Percentiles rank a stretch among this genome's conserved stretches.
phyloP scores from a whole-genome alignment of 192 early-diverging fungal species.

The Gigaspora rosea region DNA sequence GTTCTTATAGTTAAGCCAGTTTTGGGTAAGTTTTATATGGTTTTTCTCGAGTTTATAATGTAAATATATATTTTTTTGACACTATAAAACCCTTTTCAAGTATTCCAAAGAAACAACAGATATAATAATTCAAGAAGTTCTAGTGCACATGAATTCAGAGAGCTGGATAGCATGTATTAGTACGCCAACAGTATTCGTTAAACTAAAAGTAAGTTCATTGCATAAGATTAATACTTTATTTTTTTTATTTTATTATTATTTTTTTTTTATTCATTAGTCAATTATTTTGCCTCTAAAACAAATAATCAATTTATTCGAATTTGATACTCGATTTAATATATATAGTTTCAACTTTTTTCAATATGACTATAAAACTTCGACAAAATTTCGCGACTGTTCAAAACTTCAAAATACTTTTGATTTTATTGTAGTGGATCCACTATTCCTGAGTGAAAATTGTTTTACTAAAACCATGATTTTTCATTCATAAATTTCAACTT shows the following conservation, averaged over 20 bases:
- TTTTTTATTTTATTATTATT: neutral
- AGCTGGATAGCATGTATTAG: constrained; percentile 59
- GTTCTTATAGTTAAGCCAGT: constrained; percentile 42
- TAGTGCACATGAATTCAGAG: constrained; percentile 39
- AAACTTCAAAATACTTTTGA: constrained; percentile 58
- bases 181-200: constrained; percentile 66
- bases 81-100: constrained; percentile 17
- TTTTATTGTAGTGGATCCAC: constrained; percentile 77
- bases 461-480: constrained; percentile 66
- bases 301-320: constrained; percentile 69
- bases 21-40: constrained; percentile 45
- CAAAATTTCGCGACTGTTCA: constrained; percentile 46
- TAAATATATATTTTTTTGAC: neutral
- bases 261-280: constrained; percentile 33
- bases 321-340: constrained; percentile 70
- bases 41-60: neutral
- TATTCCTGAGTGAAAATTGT: constrained; percentile 77
- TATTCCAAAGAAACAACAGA: constrained; percentile 48
- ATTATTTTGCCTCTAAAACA: constrained; percentile 36
- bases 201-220: constrained; percentile 50
- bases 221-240: neutral
- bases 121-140: constrained; percentile 40
- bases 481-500: too few species aligned
- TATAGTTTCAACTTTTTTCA: constrained; percentile 67
- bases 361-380: constrained; percentile 75